Evolutionary conservation across 169 alveolate species (phyloP).

Genomic region (Miamiensis avidus): DNA sequence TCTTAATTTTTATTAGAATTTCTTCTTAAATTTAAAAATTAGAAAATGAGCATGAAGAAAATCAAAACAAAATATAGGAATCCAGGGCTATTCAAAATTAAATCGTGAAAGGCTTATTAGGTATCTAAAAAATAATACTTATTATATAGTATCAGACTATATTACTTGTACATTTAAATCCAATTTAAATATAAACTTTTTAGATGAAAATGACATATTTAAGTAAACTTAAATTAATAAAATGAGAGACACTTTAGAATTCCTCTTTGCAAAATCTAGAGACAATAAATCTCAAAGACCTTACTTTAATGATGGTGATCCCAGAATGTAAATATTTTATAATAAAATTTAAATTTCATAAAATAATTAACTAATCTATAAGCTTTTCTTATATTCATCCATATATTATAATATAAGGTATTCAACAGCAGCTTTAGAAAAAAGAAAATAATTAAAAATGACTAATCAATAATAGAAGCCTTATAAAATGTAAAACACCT

Average conservation of each 20-base stretch:
- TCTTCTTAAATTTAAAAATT: no score
- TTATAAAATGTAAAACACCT: conserved; percentile 10
- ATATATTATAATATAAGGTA: conserved; percentile 36
- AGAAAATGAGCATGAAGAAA: no score
- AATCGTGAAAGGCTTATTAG: no score
- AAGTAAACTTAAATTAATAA: background rate
- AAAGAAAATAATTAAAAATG: conserved; percentile 40
- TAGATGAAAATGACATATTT: background rate
- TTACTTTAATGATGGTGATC: conserved; percentile 16
- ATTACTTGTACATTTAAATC: no score
- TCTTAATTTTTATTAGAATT: no score
- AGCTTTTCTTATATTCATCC: no score
- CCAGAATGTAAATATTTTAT: background rate
- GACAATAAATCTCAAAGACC: conserved; percentile 3
- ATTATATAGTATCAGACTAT: no score
- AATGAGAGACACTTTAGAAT: background rate
- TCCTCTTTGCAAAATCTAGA: background rate
- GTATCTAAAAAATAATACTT: no score
- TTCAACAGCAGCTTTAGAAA: conserved; percentile 24
- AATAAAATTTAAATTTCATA: background rate
- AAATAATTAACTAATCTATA: background rate
- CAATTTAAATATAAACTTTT: no score
- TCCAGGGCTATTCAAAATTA: no score
- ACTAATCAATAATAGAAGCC: conserved; percentile 20
- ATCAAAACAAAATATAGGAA: no score